Evolutionary conservation across 202 grass and related monocot species (phyloP).

Genomic region (Miscanthus sacchariflorus): DNA sequence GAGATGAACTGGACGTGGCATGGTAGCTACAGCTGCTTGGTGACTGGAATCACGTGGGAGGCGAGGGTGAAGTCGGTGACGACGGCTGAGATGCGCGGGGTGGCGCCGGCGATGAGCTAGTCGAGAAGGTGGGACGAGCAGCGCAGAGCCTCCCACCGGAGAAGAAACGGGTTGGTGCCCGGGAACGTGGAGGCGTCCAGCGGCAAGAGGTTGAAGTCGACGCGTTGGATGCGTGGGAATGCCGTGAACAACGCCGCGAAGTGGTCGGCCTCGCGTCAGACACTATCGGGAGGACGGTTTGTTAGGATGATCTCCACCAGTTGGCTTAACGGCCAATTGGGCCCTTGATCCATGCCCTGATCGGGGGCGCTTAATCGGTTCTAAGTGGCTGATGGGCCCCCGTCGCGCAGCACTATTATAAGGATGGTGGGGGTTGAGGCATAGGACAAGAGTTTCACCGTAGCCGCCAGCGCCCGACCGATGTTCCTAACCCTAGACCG

Average conservation of each 20-base stretch:
- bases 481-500: too few species aligned
- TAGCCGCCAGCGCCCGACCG: too few species aligned
- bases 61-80: constrained; percentile 59
- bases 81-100: neutral
- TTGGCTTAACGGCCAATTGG: too few species aligned
- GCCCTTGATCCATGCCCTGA: too few species aligned
- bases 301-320: too few species aligned
- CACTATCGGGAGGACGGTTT: neutral
- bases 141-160: constrained; percentile 61
- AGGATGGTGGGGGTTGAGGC: too few species aligned
- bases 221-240: constrained; percentile 51
- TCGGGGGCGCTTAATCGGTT: too few species aligned
- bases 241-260: constrained; percentile 39
- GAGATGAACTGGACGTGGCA: constrained; percentile 64
- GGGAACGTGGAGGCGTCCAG: constrained; percentile 36
- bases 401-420: too few species aligned
- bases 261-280: constrained; percentile 45
- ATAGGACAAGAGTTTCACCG: too few species aligned
- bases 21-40: constrained; percentile 36
- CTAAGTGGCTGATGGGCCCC: too few species aligned
- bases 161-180: constrained; percentile 53
- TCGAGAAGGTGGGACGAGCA: constrained; percentile 53
- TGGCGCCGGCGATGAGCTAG: neutral
- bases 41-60: constrained; percentile 52
- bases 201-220: constrained; percentile 54